Evolutionary conservation across 495 filamentous ascomycete genomes (phyloP).

Genomic region (Hyaloscypha hepaticicola): DNA sequence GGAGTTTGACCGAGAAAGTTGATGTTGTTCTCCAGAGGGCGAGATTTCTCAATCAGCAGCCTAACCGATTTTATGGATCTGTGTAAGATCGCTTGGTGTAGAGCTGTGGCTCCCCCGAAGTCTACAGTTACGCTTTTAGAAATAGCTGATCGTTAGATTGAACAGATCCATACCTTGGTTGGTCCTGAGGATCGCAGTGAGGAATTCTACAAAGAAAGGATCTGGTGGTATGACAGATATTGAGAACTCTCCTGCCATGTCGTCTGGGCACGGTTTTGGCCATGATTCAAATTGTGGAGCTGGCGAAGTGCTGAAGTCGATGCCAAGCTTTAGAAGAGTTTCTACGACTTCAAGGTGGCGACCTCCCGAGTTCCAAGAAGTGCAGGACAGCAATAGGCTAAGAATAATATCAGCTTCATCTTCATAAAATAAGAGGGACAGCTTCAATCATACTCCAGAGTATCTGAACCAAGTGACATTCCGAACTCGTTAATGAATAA

Average conservation of each 20-base stretch:
- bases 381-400: slow-evolving; percentile 3
- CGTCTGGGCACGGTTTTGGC: neutral
- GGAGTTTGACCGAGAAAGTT: slow-evolving; percentile 13
- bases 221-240: neutral
- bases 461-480: neutral
- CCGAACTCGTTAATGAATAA: slow-evolving; percentile 2
- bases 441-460: neutral
- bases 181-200: neutral
- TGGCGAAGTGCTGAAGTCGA: neutral
- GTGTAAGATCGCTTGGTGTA: slow-evolving; percentile 1
- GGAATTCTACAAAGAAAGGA: slow-evolving; percentile 1
- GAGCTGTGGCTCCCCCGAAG: slow-evolving; percentile 3
- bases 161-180: neutral
- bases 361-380: neutral
- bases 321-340: neutral
- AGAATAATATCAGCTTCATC: neutral
- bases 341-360: neutral
- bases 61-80: neutral
- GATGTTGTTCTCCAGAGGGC: slow-evolving; percentile 8
- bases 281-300: slow-evolving; percentile 6
- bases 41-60: neutral
- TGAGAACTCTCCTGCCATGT: neutral
- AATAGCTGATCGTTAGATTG: neutral
- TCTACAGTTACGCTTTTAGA: neutral
- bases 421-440: neutral